Percentiles rank a stretch among this genome's conserved stretches.
Evolutionary conservation across 2,329 filamentous ascomycete species (phyloP).

Genomic region (Talaromyces pinophilus): DNA sequence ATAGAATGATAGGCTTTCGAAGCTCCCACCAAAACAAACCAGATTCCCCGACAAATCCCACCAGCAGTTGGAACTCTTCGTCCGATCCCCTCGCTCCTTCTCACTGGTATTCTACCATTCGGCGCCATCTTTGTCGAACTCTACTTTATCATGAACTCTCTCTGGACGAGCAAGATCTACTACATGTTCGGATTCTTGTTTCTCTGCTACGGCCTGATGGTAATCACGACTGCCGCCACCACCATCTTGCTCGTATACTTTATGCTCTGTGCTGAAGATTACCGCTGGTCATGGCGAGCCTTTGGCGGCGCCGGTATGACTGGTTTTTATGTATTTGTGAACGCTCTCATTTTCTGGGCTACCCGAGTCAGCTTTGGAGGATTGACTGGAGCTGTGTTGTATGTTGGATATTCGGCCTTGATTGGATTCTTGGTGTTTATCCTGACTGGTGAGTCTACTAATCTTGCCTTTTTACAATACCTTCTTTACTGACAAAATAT

Average conservation of each 20-base stretch:
- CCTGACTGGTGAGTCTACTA: conserved; percentile 68
- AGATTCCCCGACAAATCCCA: conserved; percentile 96
- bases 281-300: conserved; percentile 97
- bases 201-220: conserved; percentile 95
- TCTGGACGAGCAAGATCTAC: conserved; percentile 98
- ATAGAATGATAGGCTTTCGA: conserved; percentile 57
- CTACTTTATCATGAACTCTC: conserved; percentile 98
- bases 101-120: conserved; percentile 91
- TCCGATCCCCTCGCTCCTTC: conserved; percentile 83
- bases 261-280: conserved; percentile 92
- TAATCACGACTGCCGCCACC: conserved; percentile 88
- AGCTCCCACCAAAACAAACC: conserved; percentile 88
- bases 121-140: conserved; percentile 97
- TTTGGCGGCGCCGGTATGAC: conserved; percentile 91
- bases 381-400: conserved; percentile 82
- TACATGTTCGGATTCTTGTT: conserved; percentile 99
- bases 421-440: conserved; percentile 92
- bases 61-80: conserved; percentile 79
- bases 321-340: conserved; percentile 86
- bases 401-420: conserved; percentile 87
- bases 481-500: background rate
- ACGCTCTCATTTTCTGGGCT: conserved; percentile 87
- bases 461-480: too few species aligned
- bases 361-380: conserved; percentile 84
- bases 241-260: conserved; percentile 96